Conservation (phyloP, 2,329 filamentous ascomycete species). For the Pseudogymnoascus sp. region DNA sequence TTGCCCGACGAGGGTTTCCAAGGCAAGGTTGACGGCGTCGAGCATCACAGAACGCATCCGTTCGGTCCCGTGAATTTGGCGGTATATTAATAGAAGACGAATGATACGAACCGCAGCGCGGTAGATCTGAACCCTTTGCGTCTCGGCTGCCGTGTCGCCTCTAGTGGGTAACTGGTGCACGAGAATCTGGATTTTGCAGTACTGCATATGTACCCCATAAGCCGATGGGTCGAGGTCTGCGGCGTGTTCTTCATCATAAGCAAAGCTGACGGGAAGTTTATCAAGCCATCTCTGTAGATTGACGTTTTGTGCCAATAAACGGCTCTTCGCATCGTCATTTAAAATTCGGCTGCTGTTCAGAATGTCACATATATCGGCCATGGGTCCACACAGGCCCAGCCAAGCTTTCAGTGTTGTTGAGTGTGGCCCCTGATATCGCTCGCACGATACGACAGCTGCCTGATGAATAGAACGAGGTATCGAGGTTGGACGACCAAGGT, state of each 20-base stretch:
- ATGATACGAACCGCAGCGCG: neutral
- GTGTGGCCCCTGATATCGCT: neutral
- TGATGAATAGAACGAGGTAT: neutral
- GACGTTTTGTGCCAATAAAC: neutral
- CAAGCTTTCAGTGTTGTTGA: slow-evolving; percentile 1
- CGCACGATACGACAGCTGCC: neutral
- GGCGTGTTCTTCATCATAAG: neutral
- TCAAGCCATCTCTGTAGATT: neutral
- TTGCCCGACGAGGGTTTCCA: neutral
- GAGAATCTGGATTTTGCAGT: slow-evolving; percentile 11
- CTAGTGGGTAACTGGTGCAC: neutral
- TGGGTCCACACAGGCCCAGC: slow-evolving; percentile 6
- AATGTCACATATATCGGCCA: slow-evolving; percentile 8
- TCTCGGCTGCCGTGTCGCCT: neutral
- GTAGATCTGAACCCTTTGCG: neutral
- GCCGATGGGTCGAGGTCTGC: neutral
- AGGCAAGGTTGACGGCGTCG: neutral
- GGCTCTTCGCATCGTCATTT: neutral
- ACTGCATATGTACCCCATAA: slow-evolving; percentile 5
- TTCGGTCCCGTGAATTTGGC: slow-evolving; percentile 4
- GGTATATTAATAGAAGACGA: slow-evolving; percentile 8
- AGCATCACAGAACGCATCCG: slow-evolving; percentile 7
- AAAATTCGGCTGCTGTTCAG: neutral
- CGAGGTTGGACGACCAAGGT: slow-evolving; percentile 2
- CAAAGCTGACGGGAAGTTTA: neutral